Percentiles rank a stretch among this genome's conserved stretches.
phyloP scores from a whole-genome alignment of 768 basidiomycete species.

The Podaxis sp. region DNA sequence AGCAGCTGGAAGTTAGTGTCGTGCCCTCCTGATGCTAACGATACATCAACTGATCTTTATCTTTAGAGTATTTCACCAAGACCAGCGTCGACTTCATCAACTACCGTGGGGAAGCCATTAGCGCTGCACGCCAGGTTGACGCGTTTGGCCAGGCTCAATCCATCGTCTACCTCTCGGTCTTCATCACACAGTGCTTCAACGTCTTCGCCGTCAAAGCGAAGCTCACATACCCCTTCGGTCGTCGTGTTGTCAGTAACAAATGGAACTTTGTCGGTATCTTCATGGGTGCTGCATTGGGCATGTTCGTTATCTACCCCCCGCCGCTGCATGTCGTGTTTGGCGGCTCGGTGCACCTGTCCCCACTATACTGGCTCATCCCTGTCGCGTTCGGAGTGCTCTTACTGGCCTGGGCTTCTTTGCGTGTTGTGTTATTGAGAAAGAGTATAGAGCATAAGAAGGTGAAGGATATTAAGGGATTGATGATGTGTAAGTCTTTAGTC shows the following conservation, averaged over 20 bases:
- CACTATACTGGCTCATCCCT: slow-evolving; percentile 70
- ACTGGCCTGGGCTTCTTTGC: slow-evolving; percentile 56
- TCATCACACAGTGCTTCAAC: slow-evolving; percentile 71
- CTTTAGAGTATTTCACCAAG: slow-evolving; percentile 46
- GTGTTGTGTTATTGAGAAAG: slow-evolving; percentile 57
- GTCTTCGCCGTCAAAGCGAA: slow-evolving; percentile 70
- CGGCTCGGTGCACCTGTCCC: slow-evolving; percentile 54
- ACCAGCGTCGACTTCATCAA: slow-evolving; percentile 57
- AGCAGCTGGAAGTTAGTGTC: slow-evolving; percentile 32
- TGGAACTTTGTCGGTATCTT: slow-evolving; percentile 67
- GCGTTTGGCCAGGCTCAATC: slow-evolving; percentile 63
- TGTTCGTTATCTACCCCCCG: slow-evolving; percentile 70
- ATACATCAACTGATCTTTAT: neutral
- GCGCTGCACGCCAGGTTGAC: slow-evolving; percentile 50
- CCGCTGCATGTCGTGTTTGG: slow-evolving; percentile 71
- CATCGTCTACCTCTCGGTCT: slow-evolving; percentile 68
- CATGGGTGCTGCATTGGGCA: slow-evolving; percentile 59
- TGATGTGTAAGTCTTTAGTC: slow-evolving; percentile 60
- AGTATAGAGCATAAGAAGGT: slow-evolving; percentile 54
- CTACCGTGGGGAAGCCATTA: slow-evolving; percentile 45
- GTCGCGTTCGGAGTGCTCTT: slow-evolving; percentile 56
- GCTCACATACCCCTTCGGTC: slow-evolving; percentile 65
- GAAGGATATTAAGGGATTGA: slow-evolving; percentile 64
- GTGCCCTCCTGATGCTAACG: neutral
- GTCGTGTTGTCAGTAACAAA: slow-evolving; percentile 51